Percentiles rank a stretch among this genome's conserved stretches.
Evolutionary conservation across 805 yeast species (phyloP).

Genomic region (Starmerella asiatica): DNA sequence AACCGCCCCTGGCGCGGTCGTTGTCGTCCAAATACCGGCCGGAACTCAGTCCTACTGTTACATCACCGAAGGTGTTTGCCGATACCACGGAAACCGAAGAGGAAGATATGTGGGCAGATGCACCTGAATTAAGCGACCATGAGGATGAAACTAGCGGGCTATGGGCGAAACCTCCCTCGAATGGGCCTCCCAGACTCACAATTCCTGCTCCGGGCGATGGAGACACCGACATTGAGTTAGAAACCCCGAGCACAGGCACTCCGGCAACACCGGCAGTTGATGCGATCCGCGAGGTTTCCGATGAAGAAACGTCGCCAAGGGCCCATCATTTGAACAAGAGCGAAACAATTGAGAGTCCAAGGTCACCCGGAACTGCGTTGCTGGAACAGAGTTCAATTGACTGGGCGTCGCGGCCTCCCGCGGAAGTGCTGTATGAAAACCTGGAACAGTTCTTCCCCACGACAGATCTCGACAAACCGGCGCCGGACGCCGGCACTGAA

Average conservation of each 20-base stretch:
- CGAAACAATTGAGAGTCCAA: constrained; percentile 9
- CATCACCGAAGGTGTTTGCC: constrained; percentile 2
- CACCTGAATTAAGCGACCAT: constrained; percentile 37
- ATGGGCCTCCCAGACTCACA: neutral
- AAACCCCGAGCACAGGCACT: neutral
- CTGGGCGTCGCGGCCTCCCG: constrained; percentile 83
- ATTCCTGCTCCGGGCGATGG: neutral
- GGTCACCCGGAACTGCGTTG: constrained; percentile 10
- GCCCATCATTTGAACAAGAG: constrained; percentile 5
- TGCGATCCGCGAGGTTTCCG: constrained; percentile 3
- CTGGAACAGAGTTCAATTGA: constrained; percentile 14
- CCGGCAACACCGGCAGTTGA: neutral
- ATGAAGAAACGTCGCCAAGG: constrained; percentile 2
- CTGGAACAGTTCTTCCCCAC: constrained; percentile 85
- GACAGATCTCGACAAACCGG: constrained; percentile 83
- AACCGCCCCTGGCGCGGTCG: constrained; percentile 28
- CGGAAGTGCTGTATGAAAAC: constrained; percentile 84
- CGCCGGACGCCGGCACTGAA: constrained; percentile 32
- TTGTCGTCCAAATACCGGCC: constrained; percentile 22
- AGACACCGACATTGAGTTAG: neutral
- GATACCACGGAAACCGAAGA: neutral
- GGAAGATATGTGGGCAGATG: constrained; percentile 43
- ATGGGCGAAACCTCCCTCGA: constrained; percentile 39
- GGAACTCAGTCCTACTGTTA: constrained; percentile 19
- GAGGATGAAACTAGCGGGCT: constrained; percentile 44